These are phyloP conservation scores for cucumber (Cucumis sativus) DNA, from an alignment of 306 rosid genomes.

Conservation along the genomic window DNA sequence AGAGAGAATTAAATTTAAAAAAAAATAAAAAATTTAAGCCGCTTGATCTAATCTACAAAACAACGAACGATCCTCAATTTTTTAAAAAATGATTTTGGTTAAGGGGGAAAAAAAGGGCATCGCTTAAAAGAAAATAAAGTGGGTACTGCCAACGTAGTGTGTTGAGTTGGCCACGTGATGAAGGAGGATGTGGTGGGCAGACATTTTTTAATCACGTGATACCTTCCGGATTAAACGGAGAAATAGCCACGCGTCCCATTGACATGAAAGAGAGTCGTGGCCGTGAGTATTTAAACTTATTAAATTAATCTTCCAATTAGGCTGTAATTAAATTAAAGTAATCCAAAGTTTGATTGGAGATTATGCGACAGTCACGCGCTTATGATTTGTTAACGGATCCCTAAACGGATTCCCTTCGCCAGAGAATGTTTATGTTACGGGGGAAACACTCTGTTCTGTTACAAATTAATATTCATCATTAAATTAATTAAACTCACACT, in stretches of 20 bases:
- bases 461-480: background rate
- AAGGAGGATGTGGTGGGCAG: constrained; percentile 31
- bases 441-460: constrained; percentile 6
- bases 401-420: constrained; percentile 50
- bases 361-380: constrained; percentile 11
- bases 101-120: background rate
- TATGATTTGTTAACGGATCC: constrained; percentile 83
- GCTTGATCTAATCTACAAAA: background rate
- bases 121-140: background rate
- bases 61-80: background rate
- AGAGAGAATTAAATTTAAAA: background rate
- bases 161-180: constrained; percentile 98
- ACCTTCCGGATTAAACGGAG: constrained; percentile 37
- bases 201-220: constrained; percentile 69
- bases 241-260: constrained; percentile 28
- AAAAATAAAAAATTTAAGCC: background rate
- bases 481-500: background rate
- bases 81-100: too few species aligned
- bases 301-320: background rate
- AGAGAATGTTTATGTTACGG: constrained; percentile 50
- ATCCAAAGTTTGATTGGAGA: constrained; percentile 1
- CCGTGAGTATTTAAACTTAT: background rate
- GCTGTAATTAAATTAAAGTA: background rate
- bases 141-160: constrained; percentile 30
- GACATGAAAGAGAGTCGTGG: background rate